phyloP scores from a whole-genome alignment of 164 flowering plant species.

The Tinospora cordifolia region DNA sequence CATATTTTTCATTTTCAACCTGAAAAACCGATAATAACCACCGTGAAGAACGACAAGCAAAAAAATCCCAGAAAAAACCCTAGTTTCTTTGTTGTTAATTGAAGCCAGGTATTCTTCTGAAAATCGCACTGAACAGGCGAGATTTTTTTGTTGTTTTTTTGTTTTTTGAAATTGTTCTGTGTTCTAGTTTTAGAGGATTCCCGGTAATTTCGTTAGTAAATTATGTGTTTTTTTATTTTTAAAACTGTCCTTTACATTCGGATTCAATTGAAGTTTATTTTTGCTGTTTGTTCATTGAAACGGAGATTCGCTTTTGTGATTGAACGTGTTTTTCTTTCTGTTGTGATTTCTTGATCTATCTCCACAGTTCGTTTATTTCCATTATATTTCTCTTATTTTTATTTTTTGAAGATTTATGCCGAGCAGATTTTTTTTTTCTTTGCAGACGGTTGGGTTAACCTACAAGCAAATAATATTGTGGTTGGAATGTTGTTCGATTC shows the following conservation, averaged over 20 bases:
- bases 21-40: not conserved
- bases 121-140: not conserved
- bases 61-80: not conserved
- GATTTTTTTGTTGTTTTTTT: not conserved
- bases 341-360: not conserved
- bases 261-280: not conserved
- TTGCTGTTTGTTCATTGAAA: not conserved
- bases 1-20: not conserved
- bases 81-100: not conserved
- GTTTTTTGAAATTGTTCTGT: too few relatives aligned
- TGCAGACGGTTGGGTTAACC: not conserved
- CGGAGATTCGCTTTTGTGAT: not conserved
- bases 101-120: not conserved
- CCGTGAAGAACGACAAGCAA: not conserved
- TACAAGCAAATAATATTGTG: conserved; percentile 3
- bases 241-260: not conserved
- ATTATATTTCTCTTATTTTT: not conserved
- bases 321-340: not conserved
- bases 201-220: not conserved
- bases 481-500: conserved; percentile 33
- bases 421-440: not conserved
- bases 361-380: not conserved
- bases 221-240: not conserved
- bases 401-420: not conserved
- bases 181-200: not conserved